Conservation (phyloP, 2,329 filamentous ascomycete genomes). For the Verticillium nubilum region DNA sequence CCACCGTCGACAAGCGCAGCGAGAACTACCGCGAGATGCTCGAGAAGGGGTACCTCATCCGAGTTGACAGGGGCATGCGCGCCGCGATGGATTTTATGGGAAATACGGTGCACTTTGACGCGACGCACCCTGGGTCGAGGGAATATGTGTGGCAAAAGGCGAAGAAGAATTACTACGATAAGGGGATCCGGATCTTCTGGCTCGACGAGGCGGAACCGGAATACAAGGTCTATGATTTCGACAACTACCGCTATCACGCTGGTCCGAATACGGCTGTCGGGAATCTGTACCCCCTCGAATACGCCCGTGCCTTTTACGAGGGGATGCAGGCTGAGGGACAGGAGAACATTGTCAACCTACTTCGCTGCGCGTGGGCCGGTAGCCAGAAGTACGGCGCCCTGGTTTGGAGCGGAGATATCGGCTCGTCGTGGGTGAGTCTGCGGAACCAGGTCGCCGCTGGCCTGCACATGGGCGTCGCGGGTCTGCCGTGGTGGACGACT, state of each 20-base stretch:
- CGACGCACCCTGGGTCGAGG: slow-evolving; percentile 55
- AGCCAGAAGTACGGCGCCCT: slow-evolving; percentile 60
- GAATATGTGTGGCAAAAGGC: slow-evolving; percentile 54
- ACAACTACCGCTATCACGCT: slow-evolving; percentile 56
- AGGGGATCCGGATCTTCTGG: slow-evolving; percentile 62
- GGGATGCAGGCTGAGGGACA: slow-evolving; percentile 49
- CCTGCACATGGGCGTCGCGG: slow-evolving; percentile 59
- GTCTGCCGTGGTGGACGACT: slow-evolving; percentile 65
- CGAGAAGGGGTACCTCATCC: slow-evolving; percentile 50
- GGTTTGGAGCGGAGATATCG: slow-evolving; percentile 64
- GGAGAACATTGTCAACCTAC: slow-evolving; percentile 49
- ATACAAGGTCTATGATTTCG: slow-evolving; percentile 60
- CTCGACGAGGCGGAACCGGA: slow-evolving; percentile 66
- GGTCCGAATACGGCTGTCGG: slow-evolving; percentile 37
- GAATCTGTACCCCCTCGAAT: slow-evolving; percentile 55
- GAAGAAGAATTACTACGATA: slow-evolving; percentile 55
- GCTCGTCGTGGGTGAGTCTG: slow-evolving; percentile 55
- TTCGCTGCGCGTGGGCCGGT: slow-evolving; percentile 44
- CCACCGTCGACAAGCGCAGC: slow-evolving; percentile 36
- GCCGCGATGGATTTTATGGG: slow-evolving; percentile 55
- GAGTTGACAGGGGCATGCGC: slow-evolving; percentile 53
- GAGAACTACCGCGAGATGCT: slow-evolving; percentile 24
- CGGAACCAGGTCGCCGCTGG: slow-evolving; percentile 57
- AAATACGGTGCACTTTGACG: slow-evolving; percentile 55
- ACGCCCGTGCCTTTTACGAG: slow-evolving; percentile 55